Conservation (phyloP, 495 filamentous ascomycete species). For the Lepraria neglecta region DNA sequence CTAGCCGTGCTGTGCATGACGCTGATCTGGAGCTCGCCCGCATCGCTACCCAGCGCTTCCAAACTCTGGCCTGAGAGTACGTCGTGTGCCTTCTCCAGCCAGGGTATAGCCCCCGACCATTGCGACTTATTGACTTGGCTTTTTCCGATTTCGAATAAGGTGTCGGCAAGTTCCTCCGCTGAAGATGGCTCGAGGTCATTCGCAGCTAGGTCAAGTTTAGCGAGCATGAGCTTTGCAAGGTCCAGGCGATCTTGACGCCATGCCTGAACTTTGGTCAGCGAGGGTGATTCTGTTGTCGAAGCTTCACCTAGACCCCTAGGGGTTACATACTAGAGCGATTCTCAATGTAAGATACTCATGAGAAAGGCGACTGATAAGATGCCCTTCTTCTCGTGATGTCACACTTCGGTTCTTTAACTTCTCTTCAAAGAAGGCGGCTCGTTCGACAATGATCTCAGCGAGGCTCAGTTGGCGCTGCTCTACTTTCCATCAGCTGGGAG, state of each 20-base stretch:
- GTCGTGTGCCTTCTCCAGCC: slow-evolving; percentile 67
- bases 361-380: slow-evolving; percentile 37
- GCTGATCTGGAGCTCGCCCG: slow-evolving; percentile 56
- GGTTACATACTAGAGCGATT: slow-evolving; percentile 53
- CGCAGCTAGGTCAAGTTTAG: slow-evolving; percentile 43
- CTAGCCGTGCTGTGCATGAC: slow-evolving; percentile 56
- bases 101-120: slow-evolving; percentile 53
- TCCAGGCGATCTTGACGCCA: slow-evolving; percentile 66
- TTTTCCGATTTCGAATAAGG: slow-evolving; percentile 66
- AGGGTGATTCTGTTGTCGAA: slow-evolving; percentile 5
- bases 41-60: slow-evolving; percentile 51
- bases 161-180: slow-evolving; percentile 62
- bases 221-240: slow-evolving; percentile 71
- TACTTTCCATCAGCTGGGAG: slow-evolving; percentile 30
- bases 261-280: slow-evolving; percentile 43
- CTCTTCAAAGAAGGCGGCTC: slow-evolving; percentile 58
- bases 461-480: slow-evolving; percentile 50
- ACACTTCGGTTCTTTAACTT: slow-evolving; percentile 38
- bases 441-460: slow-evolving; percentile 53
- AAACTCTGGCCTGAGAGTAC: slow-evolving; percentile 51
- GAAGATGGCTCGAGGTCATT: slow-evolving; percentile 42
- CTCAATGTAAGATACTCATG: slow-evolving; percentile 66
- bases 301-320: not conserved
- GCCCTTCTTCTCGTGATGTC: slow-evolving; percentile 26
- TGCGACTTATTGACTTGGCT: slow-evolving; percentile 46